Percentiles rank a stretch among this genome's conserved stretches.
Conservation (phyloP, 1,284 basidiomycete species). For the Irpex rosettiformis region DNA sequence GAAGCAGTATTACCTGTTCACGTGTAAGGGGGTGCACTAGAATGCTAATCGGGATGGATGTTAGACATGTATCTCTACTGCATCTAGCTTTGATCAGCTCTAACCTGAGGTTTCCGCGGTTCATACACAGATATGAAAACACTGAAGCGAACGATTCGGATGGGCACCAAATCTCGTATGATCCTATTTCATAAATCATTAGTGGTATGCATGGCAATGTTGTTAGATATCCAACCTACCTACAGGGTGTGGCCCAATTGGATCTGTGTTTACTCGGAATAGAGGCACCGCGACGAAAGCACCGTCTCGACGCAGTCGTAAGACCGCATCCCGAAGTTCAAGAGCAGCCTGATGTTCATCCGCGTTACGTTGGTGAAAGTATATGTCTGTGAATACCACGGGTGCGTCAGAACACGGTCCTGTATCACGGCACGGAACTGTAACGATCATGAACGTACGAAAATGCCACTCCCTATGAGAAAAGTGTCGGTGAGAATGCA, state of each 20-base stretch:
- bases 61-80: neutral
- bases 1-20: slow-evolving; percentile 46
- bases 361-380: slow-evolving; percentile 68
- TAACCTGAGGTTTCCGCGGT: slow-evolving; percentile 66
- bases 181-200: slow-evolving; percentile 40
- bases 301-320: slow-evolving; percentile 64
- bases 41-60: slow-evolving; percentile 36
- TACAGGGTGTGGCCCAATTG: slow-evolving; percentile 73
- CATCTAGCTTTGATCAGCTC: neutral
- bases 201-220: neutral
- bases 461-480: slow-evolving; percentile 71
- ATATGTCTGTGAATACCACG: slow-evolving; percentile 52
- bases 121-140: slow-evolving; percentile 68
- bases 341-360: slow-evolving; percentile 62
- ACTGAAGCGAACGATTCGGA: slow-evolving; percentile 67
- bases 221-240: slow-evolving; percentile 34
- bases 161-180: slow-evolving; percentile 77
- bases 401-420: neutral
- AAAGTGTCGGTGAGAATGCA: neutral
- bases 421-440: neutral
- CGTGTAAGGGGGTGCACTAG: slow-evolving; percentile 69
- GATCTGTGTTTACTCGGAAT: slow-evolving; percentile 62
- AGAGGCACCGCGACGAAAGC: slow-evolving; percentile 76
- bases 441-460: slow-evolving; percentile 36
- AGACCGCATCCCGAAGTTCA: slow-evolving; percentile 63